Conservation (phyloP, 345 rosid genomes). For the Barbarea vulgaris region DNA sequence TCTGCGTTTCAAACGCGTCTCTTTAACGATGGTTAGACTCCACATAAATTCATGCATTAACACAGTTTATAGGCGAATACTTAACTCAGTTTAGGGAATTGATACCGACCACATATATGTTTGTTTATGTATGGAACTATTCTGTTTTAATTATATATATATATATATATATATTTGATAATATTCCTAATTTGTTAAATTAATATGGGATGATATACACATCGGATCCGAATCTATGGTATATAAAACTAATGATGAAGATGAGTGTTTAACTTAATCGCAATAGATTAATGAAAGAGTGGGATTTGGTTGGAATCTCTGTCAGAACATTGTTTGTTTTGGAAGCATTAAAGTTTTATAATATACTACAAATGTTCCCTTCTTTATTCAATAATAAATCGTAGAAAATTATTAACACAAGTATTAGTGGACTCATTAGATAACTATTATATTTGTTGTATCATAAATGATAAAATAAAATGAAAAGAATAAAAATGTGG, state of each 20-base stretch:
- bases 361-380: constrained; percentile 15
- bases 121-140: neutral
- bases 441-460: neutral
- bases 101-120: constrained; percentile 19
- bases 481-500: constrained; percentile 21
- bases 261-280: constrained; percentile 44
- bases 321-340: constrained; percentile 31
- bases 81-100: constrained; percentile 27
- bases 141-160: constrained; percentile 1
- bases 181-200: neutral
- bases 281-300: constrained; percentile 47
- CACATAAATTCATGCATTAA: constrained; percentile 16
- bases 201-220: constrained; percentile 6
- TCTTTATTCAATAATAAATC: constrained; percentile 18
- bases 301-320: constrained; percentile 62
- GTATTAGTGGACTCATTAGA: constrained; percentile 22
- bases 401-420: constrained; percentile 8
- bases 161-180: neutral
- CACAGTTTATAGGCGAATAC: neutral
- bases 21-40: neutral
- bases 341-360: constrained; percentile 24
- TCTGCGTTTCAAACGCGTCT: constrained; percentile 23
- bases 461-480: neutral
- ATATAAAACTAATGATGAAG: constrained; percentile 15
- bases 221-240: constrained; percentile 23